Evolutionary conservation across 768 basidiomycete species (phyloP), one percentile per base, ranked within the genome.

Genomic region (Suillus paluster): DNA sequence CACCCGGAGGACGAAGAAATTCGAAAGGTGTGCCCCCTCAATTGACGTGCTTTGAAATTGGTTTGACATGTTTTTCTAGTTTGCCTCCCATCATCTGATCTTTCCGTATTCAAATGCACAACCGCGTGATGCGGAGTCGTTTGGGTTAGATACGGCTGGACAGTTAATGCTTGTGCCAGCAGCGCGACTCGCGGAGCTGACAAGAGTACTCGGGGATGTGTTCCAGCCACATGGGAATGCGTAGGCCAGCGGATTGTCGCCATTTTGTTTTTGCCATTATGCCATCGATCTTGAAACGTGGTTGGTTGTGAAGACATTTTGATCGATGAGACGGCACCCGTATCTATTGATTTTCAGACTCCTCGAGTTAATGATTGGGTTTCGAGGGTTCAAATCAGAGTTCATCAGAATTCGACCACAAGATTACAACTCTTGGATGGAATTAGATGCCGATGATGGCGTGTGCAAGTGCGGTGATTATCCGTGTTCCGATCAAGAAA

Each of bases 1-100:
- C 95, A 97, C 70, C 88, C 91, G 0, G 96, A 97, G 72, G 95
- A 97, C 73, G 88, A 89, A 45, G 79, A 80, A 45, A 86, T 95
- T 57, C 81, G 83, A 60, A 75, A 86, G 78, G 93, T 92, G 56
- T 49, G 84, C 64, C 25, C 30, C 67, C 52, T 30, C 15, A 1
- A 45, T 39, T 14, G 12, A 33, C 4, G 60, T 30, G 17, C 15
- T 54, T 17, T 60, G 34, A 5, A 11, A 14, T 19, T 39, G 46
- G 38, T 42, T 12, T 48, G 50, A 23, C 19, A 14, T 19, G 14
- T 5, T 27, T 10, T 33, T 25, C 5, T 59, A 72, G 73, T 48
- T 67, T 30, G 70, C 75, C 7, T 64, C 64, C 0, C 71, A 73
- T 30, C 33, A 52, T 5, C 48, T 57, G 33, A 65, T 64, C 2